These are phyloP conservation scores for Xylaria sp. DNA, from an alignment of 2,329 filamentous ascomycete species.

Conservation along the genomic window DNA sequence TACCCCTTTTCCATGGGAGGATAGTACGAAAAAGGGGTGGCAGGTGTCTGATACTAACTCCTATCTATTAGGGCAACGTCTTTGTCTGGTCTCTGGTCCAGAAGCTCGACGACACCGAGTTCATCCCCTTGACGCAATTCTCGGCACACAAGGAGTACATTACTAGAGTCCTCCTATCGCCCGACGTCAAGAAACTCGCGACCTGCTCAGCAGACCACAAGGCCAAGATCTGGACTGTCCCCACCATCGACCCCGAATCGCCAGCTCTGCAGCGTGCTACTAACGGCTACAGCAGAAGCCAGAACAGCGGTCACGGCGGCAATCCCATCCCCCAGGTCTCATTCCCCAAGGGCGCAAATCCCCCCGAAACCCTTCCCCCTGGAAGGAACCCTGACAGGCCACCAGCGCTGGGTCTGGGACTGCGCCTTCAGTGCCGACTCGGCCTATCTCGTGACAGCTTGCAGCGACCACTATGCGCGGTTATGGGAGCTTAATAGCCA, in stretches of 20 bases:
- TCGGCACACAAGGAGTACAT: conserved; percentile 89
- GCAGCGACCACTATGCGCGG: conserved; percentile 86
- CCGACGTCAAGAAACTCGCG: conserved; percentile 88
- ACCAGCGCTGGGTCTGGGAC: conserved; percentile 97
- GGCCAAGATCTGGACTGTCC: conserved; percentile 78
- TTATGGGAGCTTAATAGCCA: conserved; percentile 85
- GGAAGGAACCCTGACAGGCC: conserved; percentile 80
- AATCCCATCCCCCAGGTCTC: conserved; percentile 2
- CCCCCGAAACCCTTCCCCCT: conserved; percentile 63
- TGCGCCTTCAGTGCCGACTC: conserved; percentile 92
- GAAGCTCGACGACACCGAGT: conserved; percentile 71
- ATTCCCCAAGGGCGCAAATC: conserved; percentile 17
- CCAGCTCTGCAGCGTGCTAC: conserved; percentile 10
- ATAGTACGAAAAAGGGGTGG: not conserved
- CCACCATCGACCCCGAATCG: conserved; percentile 12
- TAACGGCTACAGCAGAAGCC: conserved; percentile 1
- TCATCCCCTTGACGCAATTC: conserved; percentile 84
- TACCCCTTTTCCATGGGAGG: too few relatives aligned
- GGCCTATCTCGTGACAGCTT: conserved; percentile 88
- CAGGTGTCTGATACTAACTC: not conserved
- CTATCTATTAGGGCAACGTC: conserved; percentile 68
- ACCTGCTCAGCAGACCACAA: conserved; percentile 92
- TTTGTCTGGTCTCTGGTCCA: conserved; percentile 96
- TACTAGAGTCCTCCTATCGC: conserved; percentile 83
- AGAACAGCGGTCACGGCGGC: conserved; percentile 9